Percentiles rank a stretch among this genome's conserved stretches.
These are phyloP conservation scores for Citrullus amarus DNA, from an alignment of 306 rosid genomes.

Conservation along the genomic window DNA sequence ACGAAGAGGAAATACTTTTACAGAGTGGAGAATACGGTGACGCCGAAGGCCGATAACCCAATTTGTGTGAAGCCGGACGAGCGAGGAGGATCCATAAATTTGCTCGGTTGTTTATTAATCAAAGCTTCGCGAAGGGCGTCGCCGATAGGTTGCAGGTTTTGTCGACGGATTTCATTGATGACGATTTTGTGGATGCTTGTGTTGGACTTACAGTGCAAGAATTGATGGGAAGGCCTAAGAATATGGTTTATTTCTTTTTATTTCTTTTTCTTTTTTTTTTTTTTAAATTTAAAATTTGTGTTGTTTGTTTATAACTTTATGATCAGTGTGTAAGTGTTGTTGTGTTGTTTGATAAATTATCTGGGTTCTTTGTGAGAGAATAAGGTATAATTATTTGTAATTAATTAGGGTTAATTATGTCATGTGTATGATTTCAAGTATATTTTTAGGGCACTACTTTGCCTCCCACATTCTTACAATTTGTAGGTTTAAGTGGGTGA, in stretches of 20 bases:
- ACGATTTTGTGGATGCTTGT: conserved; percentile 79
- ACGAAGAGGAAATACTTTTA: conserved; percentile 55
- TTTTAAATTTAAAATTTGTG: too few relatives aligned
- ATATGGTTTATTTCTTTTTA: too few relatives aligned
- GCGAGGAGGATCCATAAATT: conserved; percentile 52
- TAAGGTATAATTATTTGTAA: not conserved
- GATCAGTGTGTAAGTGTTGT: not conserved
- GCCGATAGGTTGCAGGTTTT: conserved; percentile 56
- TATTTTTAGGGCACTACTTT: too few relatives aligned
- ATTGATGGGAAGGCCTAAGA: conserved; percentile 50
- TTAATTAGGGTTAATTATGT: not conserved
- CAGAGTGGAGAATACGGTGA: conserved; percentile 88
- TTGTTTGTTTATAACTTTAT: too few relatives aligned
- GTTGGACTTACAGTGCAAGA: conserved; percentile 64
- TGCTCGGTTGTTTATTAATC: conserved; percentile 58
- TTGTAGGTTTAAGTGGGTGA: too few relatives aligned
- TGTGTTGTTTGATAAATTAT: not conserved
- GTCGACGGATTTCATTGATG: conserved; percentile 69
- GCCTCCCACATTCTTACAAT: too few relatives aligned
- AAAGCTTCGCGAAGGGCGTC: conserved; percentile 31
- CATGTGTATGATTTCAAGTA: too few relatives aligned
- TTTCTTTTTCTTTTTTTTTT: too few relatives aligned
- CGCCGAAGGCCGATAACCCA: conserved; percentile 70
- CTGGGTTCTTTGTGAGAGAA: too few relatives aligned
- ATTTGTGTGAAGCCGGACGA: conserved; percentile 73